These are phyloP conservation scores for Populus davidiana DNA, from an alignment of 345 rosid species.

Conservation along the genomic window DNA sequence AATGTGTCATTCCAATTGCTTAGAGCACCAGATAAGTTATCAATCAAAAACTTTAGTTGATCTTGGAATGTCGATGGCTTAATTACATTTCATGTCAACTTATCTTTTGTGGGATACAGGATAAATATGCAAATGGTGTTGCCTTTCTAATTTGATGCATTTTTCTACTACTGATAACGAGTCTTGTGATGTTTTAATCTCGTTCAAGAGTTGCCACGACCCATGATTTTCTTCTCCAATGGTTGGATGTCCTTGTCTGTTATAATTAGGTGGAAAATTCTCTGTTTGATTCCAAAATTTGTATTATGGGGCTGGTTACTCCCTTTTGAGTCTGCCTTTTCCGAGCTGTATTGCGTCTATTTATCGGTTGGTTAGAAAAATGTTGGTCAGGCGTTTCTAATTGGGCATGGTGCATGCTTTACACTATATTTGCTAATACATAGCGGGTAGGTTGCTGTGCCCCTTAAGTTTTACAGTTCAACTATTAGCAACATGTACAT, in stretches of 20 bases:
- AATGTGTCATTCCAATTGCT: background rate
- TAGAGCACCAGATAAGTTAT: background rate
- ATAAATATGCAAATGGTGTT: background rate
- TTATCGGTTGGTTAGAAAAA: background rate
- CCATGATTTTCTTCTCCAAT: background rate
- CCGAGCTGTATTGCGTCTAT: background rate
- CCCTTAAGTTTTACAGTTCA: background rate
- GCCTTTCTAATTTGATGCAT: background rate
- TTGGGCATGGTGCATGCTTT: background rate
- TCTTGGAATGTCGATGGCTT: conserved; percentile 5
- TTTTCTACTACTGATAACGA: background rate
- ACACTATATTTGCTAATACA: background rate
- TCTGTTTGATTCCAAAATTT: background rate
- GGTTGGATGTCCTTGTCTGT: background rate
- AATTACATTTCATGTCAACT: background rate
- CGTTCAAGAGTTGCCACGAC: background rate
- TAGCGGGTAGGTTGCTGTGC: background rate
- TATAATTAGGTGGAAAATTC: background rate
- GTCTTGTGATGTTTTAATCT: background rate
- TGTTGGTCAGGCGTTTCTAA: background rate
- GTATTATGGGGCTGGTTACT: background rate
- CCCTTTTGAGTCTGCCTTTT: background rate
- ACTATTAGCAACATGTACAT: background rate
- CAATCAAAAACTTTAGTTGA: background rate
- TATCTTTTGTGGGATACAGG: background rate